Percentiles rank a stretch among this genome's conserved stretches.
phyloP scores from a whole-genome alignment of 1,284 basidiomycete genomes.

The Malassezia caprae region DNA sequence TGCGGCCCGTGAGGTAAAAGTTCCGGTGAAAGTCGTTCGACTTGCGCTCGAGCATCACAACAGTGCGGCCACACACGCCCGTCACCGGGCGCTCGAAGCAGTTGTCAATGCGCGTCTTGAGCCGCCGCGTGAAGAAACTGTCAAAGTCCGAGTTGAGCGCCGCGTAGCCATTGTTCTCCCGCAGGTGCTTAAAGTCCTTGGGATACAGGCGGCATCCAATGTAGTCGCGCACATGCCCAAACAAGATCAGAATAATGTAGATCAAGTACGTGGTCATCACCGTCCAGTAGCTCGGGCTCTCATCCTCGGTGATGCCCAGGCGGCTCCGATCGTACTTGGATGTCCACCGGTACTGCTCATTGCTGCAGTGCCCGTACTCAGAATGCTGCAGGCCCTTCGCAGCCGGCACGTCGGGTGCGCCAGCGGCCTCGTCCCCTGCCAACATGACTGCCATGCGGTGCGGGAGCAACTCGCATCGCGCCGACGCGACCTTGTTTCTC shows the following conservation, averaged over 20 bases:
- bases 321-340: constrained; percentile 54
- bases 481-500: neutral
- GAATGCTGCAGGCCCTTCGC: constrained; percentile 54
- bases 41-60: constrained; percentile 72
- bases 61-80: constrained; percentile 88
- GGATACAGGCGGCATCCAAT: constrained; percentile 75
- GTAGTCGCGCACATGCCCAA: constrained; percentile 91
- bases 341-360: constrained; percentile 60
- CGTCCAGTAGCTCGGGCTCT: constrained; percentile 80
- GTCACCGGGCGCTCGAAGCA: constrained; percentile 90
- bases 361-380: constrained; percentile 74
- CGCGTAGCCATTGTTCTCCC: constrained; percentile 57
- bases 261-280: constrained; percentile 75
- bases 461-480: neutral
- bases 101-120: constrained; percentile 88
- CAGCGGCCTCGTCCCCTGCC: neutral
- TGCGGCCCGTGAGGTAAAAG: constrained; percentile 69
- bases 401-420: neutral
- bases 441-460: neutral
- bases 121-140: constrained; percentile 92
- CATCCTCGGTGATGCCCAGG: constrained; percentile 48
- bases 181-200: constrained; percentile 60
- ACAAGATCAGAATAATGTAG: constrained; percentile 55
- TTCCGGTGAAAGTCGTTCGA: constrained; percentile 73
- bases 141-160: constrained; percentile 97